Evolutionary conservation across 106 monocot species (phyloP), one percentile per base, ranked within the genome.

Genomic region (Dioscorea dumetorum): DNA sequence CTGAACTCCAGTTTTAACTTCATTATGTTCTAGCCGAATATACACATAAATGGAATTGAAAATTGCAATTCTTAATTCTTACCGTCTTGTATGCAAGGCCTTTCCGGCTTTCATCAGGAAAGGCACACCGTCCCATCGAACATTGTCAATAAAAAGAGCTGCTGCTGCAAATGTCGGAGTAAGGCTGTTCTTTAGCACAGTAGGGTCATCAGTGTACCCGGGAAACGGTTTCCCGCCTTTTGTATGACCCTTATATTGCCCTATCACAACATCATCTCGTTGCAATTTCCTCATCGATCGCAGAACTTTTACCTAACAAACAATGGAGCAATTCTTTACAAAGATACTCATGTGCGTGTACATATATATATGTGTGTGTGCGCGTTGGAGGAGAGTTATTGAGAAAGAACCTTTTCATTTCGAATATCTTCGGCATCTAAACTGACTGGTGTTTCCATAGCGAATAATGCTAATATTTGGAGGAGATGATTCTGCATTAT

Each of bases 401-500:
- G 3, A 23, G 50, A 6, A 14, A 4, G 61, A n/a, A 95, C 95
- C 91, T 95, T 95, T 65, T 95, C 95, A 75, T 95, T 95, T 61
- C 91, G 75, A 21, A 95, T 86, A 50, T 95, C 95, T 52, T 95
- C 95, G 41, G 95, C 91, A 64, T 95, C 82, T 58, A 95, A 75
- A 77, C 91, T 91, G 57, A 86, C 87, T 66, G 95, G 95, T 58
- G 95, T 95, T 82, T 95, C 95, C 95, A 95, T 95, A 5, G 95
- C 88, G 76, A 95, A 95, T 24, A 95, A 76, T n/a, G 95, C 91
- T 33, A 95, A 61, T 79, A 95, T 95, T 72, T 95, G 95, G 73
- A 95, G 88, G 23, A 95, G 80, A 83, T 95, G 95, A 69, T 95
- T 95, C 77, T 95, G 95, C 95, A 91, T 95, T 33, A 95, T 91